Base-by-base conservation (phyloP, 192 early-diverging fungal species). In the Coemansia sp. region DNA sequence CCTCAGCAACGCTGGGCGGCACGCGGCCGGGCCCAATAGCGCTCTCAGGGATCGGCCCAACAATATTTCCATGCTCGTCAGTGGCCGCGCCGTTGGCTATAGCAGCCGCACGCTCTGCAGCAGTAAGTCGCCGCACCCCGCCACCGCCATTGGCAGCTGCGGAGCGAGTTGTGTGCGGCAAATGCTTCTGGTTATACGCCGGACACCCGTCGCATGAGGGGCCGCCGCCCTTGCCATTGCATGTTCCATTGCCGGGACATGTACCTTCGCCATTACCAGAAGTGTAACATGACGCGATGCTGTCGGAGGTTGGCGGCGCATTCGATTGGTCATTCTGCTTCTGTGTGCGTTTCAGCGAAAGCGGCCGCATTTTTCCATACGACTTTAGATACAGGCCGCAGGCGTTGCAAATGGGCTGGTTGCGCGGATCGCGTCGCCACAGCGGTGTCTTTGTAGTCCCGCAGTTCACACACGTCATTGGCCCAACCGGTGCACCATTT, bases 351-450 rank as follows among this genome's bases (percentile, higher is more conserved):
- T 80, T 80, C n/a, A 84, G 72, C 67, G 77, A 75, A 44, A 68
- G 61, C 24, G 84, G 84, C 11, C 84, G 77, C 75, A 85, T 79
- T 23, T 75, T 73, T 16, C 84, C 84, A 33, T 85, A 81, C 34
- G 78, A 75, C 35, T 81, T 81, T 21, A 78, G 69, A 43, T 85
- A 85, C 64, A 85, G 65, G 4, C 89, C 89, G 66, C 92, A 94
- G 6, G 92, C 92, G 65, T 94, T 94, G 69, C 92, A 94, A 34
- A 92, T 91, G 2, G 91, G 88, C 67, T 90, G 87, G 60, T 89
- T 90, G 33, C 79, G 69, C 38, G 89, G 89, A 49, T 92, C 89
- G 46, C 92, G 71, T 12, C 92, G 84, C 92, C 92, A 94, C 45
- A 94, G 84, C 34, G 92, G 92, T 6, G 92, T 94, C 35, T 86